These are phyloP conservation scores for Aureobasidium sp. DNA, from an alignment of 2,329 filamentous ascomycete species.

Conservation along the genomic window DNA sequence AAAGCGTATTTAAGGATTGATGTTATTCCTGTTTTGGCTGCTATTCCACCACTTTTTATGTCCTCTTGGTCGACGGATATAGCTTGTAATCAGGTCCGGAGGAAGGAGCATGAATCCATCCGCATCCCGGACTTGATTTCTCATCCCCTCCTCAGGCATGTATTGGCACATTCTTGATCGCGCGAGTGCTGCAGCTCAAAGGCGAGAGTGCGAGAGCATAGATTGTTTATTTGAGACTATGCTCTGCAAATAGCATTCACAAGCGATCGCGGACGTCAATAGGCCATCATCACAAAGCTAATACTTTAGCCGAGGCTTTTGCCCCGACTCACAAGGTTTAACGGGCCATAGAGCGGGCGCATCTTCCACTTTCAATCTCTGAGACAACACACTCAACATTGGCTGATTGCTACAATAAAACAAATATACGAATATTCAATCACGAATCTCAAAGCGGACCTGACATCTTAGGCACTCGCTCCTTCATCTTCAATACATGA, in stretches of 20 bases:
- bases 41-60: neutral
- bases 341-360: neutral
- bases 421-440: neutral
- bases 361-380: neutral
- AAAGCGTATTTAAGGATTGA: no score
- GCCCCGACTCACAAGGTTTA: neutral
- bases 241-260: neutral
- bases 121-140: neutral
- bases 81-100: neutral
- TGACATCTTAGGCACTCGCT: neutral
- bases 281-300: neutral
- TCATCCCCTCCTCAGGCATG: neutral
- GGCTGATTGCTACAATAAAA: neutral
- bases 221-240: neutral
- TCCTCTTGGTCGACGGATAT: neutral
- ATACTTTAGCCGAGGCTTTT: neutral
- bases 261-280: no score
- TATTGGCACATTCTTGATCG: neutral
- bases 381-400: neutral
- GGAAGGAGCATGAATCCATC: neutral
- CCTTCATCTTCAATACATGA: neutral
- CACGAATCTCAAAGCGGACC: neutral
- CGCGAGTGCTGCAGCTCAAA: neutral
- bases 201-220: neutral
- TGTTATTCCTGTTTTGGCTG: neutral